Percentiles rank a stretch among this genome's conserved stretches.
Conservation (phyloP, 345 rosid species). For the Euclidium syriacum region DNA sequence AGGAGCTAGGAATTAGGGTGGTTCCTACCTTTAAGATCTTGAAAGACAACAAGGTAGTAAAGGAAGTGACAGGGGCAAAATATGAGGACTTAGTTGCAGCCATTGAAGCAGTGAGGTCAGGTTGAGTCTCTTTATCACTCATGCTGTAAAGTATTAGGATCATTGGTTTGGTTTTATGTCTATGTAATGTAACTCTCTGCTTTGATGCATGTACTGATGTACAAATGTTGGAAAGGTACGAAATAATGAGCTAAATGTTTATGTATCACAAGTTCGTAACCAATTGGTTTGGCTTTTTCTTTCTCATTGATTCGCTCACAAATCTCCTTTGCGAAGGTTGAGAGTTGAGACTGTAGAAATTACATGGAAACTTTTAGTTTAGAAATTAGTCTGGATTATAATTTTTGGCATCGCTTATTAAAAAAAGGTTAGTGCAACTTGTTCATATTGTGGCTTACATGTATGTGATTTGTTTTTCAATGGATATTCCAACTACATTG, state of each 20-base stretch:
- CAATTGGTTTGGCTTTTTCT: not conserved
- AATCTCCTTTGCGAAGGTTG: not conserved
- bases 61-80: conserved; percentile 86
- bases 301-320: not conserved
- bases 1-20: conserved; percentile 81
- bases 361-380: not conserved
- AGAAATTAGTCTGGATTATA: not conserved
- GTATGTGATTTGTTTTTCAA: conserved; percentile 21
- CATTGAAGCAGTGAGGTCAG: conserved; percentile 63
- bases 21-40: conserved; percentile 93
- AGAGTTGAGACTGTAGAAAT: not conserved
- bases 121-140: conserved; percentile 32
- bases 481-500: conserved; percentile 19
- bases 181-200: conserved; percentile 1
- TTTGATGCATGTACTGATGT: no score
- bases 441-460: not conserved
- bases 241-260: not conserved
- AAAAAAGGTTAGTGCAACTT: not conserved
- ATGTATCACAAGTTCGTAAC: not conserved
- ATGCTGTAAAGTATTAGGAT: conserved; percentile 20
- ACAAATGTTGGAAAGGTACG: conserved; percentile 1
- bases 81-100: conserved; percentile 66
- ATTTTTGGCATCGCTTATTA: not conserved
- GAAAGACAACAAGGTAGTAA: conserved; percentile 55
- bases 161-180: conserved; percentile 15